Percentiles rank a stretch among this genome's conserved stretches.
Conservation (phyloP, 345 rosid genomes). For the Pugionium cornutum region DNA sequence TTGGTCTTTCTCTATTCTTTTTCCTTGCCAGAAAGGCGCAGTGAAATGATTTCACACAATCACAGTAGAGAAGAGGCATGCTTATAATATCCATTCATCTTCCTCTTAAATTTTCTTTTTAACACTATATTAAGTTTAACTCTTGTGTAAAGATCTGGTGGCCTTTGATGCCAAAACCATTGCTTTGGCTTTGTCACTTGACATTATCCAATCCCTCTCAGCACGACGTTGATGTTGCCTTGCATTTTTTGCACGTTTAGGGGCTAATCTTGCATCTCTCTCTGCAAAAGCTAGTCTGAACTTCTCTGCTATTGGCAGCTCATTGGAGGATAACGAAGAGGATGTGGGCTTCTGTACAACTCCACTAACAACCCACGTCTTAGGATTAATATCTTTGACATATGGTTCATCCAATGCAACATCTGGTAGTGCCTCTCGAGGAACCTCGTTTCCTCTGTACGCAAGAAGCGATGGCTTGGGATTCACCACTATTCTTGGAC, state of each 20-base stretch:
- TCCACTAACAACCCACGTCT: constrained; percentile 54
- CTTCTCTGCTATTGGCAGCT: constrained; percentile 77
- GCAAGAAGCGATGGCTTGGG: constrained; percentile 71
- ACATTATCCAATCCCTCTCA: constrained; percentile 71
- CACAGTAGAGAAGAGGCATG: constrained; percentile 7
- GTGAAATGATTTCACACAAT: constrained; percentile 10
- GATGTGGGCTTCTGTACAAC: constrained; percentile 40
- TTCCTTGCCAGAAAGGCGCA: constrained; percentile 1
- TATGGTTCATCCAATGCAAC: constrained; percentile 56
- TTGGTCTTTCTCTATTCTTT: background rate
- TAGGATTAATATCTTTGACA: constrained; percentile 63
- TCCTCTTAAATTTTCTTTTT: constrained; percentile 15
- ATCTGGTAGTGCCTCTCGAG: constrained; percentile 61
- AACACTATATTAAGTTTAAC: constrained; percentile 12
- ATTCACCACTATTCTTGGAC: constrained; percentile 78
- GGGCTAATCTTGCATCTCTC: constrained; percentile 80
- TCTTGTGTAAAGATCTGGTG: constrained; percentile 50
- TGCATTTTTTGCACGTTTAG: constrained; percentile 87
- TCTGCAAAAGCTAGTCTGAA: constrained; percentile 79
- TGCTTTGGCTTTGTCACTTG: constrained; percentile 60
- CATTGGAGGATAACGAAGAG: constrained; percentile 36
- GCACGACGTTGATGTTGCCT: constrained; percentile 85
- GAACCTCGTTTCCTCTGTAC: constrained; percentile 53
- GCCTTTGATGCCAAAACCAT: constrained; percentile 61
- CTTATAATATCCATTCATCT: constrained; percentile 2